Evolutionary conservation across 2,329 filamentous ascomycete species (phyloP).

Genomic region (Xylaria sp.): DNA sequence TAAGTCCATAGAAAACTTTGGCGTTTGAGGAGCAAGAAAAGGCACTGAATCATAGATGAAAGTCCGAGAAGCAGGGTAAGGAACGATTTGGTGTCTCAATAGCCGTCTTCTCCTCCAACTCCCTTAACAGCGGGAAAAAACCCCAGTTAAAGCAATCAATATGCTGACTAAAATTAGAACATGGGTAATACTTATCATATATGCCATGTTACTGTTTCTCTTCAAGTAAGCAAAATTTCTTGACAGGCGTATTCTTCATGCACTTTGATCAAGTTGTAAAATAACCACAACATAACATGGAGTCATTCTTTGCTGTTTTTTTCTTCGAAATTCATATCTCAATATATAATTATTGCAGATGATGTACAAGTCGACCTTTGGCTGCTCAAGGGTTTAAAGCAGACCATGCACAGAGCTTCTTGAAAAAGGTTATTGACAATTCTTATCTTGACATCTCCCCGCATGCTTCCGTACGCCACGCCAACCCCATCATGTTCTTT

Average conservation of each 20-base stretch:
- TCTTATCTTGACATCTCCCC: constrained; percentile 3
- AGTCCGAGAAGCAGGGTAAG: no score
- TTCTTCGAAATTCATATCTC: neutral
- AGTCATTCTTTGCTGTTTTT: neutral
- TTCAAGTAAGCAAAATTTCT: neutral
- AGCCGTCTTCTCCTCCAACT: no score
- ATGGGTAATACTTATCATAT: neutral
- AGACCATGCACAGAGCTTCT: neutral
- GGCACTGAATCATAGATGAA: no score
- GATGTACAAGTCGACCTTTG: neutral
- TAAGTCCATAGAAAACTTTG: no score
- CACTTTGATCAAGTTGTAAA: neutral
- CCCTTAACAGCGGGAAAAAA: no score
- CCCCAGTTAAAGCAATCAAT: no score
- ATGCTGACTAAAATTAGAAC: neutral
- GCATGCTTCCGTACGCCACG: neutral
- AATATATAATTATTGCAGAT: neutral
- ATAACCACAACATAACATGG: neutral
- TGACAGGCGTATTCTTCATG: neutral
- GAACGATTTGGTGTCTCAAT: no score
- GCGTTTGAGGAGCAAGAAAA: no score
- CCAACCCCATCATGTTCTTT: neutral
- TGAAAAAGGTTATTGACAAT: neutral
- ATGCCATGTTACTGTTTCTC: neutral
- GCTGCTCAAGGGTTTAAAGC: neutral